A percentile compares a stretch with the other conserved stretches of the same genome.
These are phyloP conservation scores for Salix koriyanagi DNA, from an alignment of 345 rosid genomes.

Conservation along the genomic window DNA sequence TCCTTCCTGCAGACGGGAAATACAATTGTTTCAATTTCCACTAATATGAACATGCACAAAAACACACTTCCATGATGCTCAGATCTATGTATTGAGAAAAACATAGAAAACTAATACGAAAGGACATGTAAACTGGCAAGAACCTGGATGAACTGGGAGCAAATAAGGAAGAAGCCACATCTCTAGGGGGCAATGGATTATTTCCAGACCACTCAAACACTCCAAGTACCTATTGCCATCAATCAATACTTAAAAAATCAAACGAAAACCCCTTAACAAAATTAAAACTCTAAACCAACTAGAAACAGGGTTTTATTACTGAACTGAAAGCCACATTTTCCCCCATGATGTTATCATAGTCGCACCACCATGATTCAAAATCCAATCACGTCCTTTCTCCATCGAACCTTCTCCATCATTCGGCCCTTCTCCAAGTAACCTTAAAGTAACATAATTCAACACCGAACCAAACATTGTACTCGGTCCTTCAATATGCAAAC, in stretches of 20 bases:
- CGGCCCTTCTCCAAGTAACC: constrained; percentile 94
- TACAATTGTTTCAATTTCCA: not conserved
- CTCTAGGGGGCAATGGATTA: constrained; percentile 97
- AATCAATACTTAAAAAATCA: constrained; percentile 23
- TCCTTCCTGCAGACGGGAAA: constrained; percentile 63
- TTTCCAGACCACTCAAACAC: constrained; percentile 95
- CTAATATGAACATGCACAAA: not conserved
- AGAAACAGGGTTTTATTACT: constrained; percentile 17
- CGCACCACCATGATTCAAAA: constrained; percentile 88
- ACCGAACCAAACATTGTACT: constrained; percentile 98
- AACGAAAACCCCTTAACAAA: constrained; percentile 9
- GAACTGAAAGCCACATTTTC: constrained; percentile 99
- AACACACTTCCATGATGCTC: not conserved
- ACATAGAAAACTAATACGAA: not conserved
- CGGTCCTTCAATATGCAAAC: constrained; percentile 94
- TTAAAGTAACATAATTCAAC: constrained; percentile 72
- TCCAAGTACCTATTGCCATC: constrained; percentile 70
- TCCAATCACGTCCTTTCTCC: constrained; percentile 86
- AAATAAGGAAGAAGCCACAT: constrained; percentile 92
- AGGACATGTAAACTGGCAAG: constrained; percentile 11
- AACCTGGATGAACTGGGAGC: constrained; percentile 91
- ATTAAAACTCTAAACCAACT: not conserved
- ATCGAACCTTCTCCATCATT: constrained; percentile 76
- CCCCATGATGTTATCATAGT: constrained; percentile 92
- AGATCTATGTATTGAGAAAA: not conserved